Evolutionary conservation across 371 early-diverging fungal genomes (phyloP).

Genomic region (Neoconidiobolus thromboides): DNA sequence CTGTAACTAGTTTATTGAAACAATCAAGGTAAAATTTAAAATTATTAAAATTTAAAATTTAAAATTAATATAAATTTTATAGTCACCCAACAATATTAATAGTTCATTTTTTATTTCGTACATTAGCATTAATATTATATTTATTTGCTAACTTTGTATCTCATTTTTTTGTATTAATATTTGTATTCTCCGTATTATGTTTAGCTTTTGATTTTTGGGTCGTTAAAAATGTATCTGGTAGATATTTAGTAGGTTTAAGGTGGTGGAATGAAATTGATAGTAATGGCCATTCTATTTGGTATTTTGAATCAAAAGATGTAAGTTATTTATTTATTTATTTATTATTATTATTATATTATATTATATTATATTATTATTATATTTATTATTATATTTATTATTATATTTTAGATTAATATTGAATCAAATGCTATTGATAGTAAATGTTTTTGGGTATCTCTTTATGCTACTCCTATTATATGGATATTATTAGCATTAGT

Average conservation of each 20-base stretch:
- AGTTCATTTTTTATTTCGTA: constrained; percentile 75
- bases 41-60: neutral
- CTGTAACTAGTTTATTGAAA: neutral
- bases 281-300: constrained; percentile 83
- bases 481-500: constrained; percentile 71
- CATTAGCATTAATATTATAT: constrained; percentile 59
- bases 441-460: constrained; percentile 74
- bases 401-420: constrained; percentile 29
- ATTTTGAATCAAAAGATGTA: constrained; percentile 83
- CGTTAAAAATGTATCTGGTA: constrained; percentile 91
- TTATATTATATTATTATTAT: no score
- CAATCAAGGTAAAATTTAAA: neutral
- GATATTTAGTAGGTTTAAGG: constrained; percentile 83
- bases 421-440: constrained; percentile 67
- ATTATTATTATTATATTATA: no score
- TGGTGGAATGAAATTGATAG: constrained; percentile 97
- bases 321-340: neutral
- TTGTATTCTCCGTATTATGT: constrained; percentile 73
- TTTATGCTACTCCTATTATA: constrained; percentile 66
- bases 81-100: constrained; percentile 83
- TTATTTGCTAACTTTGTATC: constrained; percentile 56
- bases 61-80: neutral
- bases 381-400: neutral
- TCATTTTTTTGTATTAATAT: constrained; percentile 71
- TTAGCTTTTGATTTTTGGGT: constrained; percentile 97